Conservation (phyloP, 2,329 filamentous ascomycete genomes). For the Colletotrichum destructivum region DNA sequence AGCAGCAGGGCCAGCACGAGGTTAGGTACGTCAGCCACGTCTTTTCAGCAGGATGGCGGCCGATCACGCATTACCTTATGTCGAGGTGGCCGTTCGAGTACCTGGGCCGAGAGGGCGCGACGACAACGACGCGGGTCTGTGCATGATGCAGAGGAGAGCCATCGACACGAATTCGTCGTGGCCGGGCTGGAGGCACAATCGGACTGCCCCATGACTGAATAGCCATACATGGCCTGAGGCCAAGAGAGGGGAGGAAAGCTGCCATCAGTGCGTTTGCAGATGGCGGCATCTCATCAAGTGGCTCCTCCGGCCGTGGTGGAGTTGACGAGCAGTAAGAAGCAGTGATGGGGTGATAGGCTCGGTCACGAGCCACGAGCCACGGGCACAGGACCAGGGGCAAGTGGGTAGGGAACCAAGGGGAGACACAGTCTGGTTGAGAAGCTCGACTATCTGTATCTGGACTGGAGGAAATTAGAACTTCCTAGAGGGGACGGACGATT, state of each 20-base stretch:
- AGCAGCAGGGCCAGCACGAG: slow-evolving; percentile 5
- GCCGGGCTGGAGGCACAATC: background rate
- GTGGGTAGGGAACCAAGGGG: background rate
- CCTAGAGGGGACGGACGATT: background rate
- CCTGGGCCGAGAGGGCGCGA: too few relatives aligned
- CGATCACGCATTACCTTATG: background rate
- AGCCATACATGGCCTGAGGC: background rate
- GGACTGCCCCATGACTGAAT: background rate
- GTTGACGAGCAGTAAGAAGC: background rate
- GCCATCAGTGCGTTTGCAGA: slow-evolving; percentile 2
- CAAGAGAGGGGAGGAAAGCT: background rate
- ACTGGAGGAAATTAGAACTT: background rate
- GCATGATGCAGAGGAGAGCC: background rate
- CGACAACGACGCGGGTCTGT: slow-evolving; percentile 8
- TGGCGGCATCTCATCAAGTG: background rate
- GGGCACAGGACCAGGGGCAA: background rate
- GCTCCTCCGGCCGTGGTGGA: background rate
- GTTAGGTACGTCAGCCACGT: slow-evolving; percentile 18
- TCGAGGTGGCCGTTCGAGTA: background rate
- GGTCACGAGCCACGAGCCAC: background rate
- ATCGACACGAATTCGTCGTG: background rate
- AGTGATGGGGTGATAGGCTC: background rate
- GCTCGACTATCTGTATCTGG: slow-evolving; percentile 19
- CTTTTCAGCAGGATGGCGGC: slow-evolving; percentile 21
- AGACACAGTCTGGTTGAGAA: background rate